These are phyloP conservation scores for Angophora floribunda DNA, from an alignment of 345 rosid species.

Conservation along the genomic window DNA sequence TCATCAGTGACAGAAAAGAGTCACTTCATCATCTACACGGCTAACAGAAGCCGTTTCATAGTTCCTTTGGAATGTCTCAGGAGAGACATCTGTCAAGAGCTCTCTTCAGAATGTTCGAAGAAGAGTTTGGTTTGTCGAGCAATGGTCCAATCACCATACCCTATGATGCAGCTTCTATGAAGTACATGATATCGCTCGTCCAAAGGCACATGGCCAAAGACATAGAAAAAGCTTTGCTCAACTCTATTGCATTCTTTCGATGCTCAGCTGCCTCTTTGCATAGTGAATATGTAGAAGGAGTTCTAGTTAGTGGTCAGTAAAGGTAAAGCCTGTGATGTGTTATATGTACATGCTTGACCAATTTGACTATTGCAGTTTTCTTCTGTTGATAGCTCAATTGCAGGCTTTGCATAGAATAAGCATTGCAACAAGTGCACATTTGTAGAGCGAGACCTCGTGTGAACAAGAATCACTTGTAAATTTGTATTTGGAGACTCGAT, in stretches of 20 bases:
- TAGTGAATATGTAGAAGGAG: not conserved
- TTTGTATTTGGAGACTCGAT: not conserved
- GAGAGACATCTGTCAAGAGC: not conserved
- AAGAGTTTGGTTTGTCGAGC: no score
- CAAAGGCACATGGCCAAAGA: not conserved
- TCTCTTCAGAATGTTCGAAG: no score
- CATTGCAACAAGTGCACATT: not conserved
- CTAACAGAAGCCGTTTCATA: not conserved
- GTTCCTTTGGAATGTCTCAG: not conserved
- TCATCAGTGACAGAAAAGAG: not conserved
- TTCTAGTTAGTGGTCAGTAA: not conserved
- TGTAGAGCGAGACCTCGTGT: not conserved
- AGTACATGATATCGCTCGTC: not conserved
- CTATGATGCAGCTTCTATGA: not conserved
- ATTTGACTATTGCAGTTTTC: not conserved
- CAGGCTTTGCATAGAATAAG: not conserved
- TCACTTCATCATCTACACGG: not conserved
- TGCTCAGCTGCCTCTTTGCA: not conserved
- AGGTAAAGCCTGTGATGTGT: not conserved
- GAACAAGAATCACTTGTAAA: not conserved
- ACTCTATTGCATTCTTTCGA: not conserved
- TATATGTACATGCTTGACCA: not conserved
- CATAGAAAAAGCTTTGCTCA: constrained; percentile 7
- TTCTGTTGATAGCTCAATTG: not conserved
- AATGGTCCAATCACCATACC: no score